phyloP scores from a whole-genome alignment of 805 yeast species.

The Wickerhamomyces bovis region DNA sequence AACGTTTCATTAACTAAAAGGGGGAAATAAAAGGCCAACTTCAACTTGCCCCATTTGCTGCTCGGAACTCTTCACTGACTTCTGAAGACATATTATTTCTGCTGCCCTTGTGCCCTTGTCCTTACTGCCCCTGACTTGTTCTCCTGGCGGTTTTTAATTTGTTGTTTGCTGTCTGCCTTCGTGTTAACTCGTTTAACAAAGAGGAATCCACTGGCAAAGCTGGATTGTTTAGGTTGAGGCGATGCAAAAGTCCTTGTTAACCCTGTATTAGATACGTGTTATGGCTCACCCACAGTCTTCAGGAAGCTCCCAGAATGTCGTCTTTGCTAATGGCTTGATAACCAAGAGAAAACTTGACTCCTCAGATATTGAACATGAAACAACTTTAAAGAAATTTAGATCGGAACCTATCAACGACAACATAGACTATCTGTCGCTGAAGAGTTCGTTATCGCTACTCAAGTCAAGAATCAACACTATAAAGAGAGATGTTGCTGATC shows the following conservation, averaged over 20 bases:
- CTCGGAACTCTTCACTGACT: not conserved
- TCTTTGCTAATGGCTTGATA: not conserved
- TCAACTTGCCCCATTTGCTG: not conserved
- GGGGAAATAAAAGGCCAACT: not conserved
- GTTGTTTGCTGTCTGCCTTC: not conserved
- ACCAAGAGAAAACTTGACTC: not conserved
- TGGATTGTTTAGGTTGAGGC: not conserved
- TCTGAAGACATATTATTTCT: no score
- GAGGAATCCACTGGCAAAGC: not conserved
- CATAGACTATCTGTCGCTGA: slow-evolving; percentile 19
- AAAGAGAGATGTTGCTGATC: slow-evolving; percentile 18
- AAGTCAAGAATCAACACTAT: slow-evolving; percentile 13
- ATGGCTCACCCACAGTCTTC: not conserved
- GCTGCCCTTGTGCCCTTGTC: not conserved
- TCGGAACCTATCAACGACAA: slow-evolving; percentile 12
- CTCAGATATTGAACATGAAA: not conserved
- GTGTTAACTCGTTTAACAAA: not conserved
- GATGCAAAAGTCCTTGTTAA: not conserved
- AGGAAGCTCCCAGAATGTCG: not conserved
- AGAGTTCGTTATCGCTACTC: slow-evolving; percentile 19
- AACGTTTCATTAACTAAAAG: no score
- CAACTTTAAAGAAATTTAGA: slow-evolving; percentile 13
- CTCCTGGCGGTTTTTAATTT: not conserved
- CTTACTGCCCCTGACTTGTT: not conserved
- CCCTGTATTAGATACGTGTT: not conserved